phyloP scores from a whole-genome alignment of 164 flowering plant genomes.

The Vitis vinifera region ASM3070453v1 NC_081814.1:10527501-10528000 shows the following conservation, averaged over 20 bases:
- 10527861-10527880: not conserved
- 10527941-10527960: conserved; percentile 8
- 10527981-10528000: conserved; percentile 3
- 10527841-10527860: conserved; percentile 6
- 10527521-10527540: conserved; percentile 13
- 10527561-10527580: not conserved
- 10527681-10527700: conserved; percentile 44
- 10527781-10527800: conserved; percentile 12
- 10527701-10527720: conserved; percentile 12
- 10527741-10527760: not conserved
- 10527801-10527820: conserved; percentile 30
- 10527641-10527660: conserved; percentile 18
- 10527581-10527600: conserved; percentile 18
- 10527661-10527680: conserved; percentile 23
- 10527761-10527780: conserved; percentile 10
- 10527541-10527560: conserved; percentile 49
- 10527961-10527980: conserved; percentile 7
- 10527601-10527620: conserved; percentile 25
- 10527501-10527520: conserved; percentile 5
- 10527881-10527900: not conserved
- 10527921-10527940: conserved; percentile 15
- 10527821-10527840: conserved; percentile 61
- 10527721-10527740: not conserved
- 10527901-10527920: conserved; percentile 4
- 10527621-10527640: conserved; percentile 28